Conservation (phyloP, 225 moss, liverwort and hornwort species). For the Physcomitrium patens region DNA sequence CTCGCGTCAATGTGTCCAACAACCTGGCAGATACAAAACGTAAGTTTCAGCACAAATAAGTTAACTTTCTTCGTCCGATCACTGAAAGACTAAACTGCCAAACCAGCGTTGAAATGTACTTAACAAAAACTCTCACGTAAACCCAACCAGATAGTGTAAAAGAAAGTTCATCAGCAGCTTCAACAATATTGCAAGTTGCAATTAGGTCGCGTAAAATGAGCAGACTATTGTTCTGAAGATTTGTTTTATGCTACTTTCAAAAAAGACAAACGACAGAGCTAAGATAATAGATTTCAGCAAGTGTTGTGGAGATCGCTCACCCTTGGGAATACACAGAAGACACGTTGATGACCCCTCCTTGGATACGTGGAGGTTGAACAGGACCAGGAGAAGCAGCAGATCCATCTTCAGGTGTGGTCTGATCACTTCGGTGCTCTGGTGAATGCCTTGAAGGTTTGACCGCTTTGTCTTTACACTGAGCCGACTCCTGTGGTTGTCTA, state of each 20-base stretch:
- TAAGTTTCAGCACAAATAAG: not conserved
- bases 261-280: too few species aligned
- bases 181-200: not conserved
- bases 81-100: not conserved
- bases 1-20: slow-evolving; percentile 38
- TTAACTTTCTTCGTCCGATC: not conserved
- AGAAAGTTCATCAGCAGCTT: not conserved
- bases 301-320: slow-evolving; percentile 28
- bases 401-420: slow-evolving; percentile 40
- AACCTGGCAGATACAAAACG: slow-evolving; percentile 27
- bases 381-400: slow-evolving; percentile 40
- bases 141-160: not conserved
- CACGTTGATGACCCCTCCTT: slow-evolving; percentile 81
- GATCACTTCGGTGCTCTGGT: slow-evolving; percentile 40
- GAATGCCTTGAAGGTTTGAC: slow-evolving; percentile 25
- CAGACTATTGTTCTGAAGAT: not conserved
- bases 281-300: not conserved
- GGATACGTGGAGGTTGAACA: slow-evolving; percentile 53
- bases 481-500: slow-evolving; percentile 26
- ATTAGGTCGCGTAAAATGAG: not conserved
- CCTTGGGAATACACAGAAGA: slow-evolving; percentile 81
- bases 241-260: not conserved
- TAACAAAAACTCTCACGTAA: not conserved
- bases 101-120: not conserved
- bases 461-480: slow-evolving; percentile 28